Evolutionary conservation across 495 filamentous ascomycete species (phyloP), one percentile per base, ranked within the genome.

Genomic region (Cercophora scortea): DNA sequence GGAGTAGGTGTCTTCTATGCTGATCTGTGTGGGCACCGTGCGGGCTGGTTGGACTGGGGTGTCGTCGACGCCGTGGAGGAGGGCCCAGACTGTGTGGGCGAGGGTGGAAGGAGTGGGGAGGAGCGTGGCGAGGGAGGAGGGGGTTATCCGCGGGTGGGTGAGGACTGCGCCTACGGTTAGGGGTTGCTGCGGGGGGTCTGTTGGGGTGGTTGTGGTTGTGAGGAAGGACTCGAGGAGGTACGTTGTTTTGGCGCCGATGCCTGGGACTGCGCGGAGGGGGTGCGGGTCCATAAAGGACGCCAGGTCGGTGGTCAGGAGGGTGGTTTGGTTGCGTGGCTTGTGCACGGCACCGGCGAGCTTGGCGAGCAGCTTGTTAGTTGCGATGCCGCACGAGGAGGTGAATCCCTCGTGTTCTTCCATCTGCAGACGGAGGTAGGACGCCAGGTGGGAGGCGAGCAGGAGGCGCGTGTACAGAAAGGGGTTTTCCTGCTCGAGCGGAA

Each of bases 1-100:
- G 3, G 56, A 55, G 62, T 93, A 97, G 6, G 88, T 88, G 64
- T 97, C 89, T 62, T 97, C 92, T 54, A 97, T 94, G 66, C 88
- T 91, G 64, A 97, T 95, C 65, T 95, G 90, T 11, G 81, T 82
- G 0, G 92, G 92, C 12, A 95, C 66, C 39, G 81, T 81, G 57
- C 81, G 79, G 2, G 84, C 86, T 54, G 83, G 76, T 16, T 79
- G 75, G 15, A 97, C 89, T 41, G 86, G 82, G 8, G 78, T 71
- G 50, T 75, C 61, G 61, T 88, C 85, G 13, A 80, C 66, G 39
- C 82, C 85, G 60, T 87, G 77, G 8, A 88, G 65, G 1, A 86
- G 68, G 36, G 62, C 64, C 82, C 80, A 87, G 0, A 80, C 60
- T 54, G 81, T 84, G 39, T 59, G 56, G 0, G 86, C 87, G 41